Conservation (phyloP, 1,284 basidiomycete genomes). For the Tetrapyrgos nigripes region DNA sequence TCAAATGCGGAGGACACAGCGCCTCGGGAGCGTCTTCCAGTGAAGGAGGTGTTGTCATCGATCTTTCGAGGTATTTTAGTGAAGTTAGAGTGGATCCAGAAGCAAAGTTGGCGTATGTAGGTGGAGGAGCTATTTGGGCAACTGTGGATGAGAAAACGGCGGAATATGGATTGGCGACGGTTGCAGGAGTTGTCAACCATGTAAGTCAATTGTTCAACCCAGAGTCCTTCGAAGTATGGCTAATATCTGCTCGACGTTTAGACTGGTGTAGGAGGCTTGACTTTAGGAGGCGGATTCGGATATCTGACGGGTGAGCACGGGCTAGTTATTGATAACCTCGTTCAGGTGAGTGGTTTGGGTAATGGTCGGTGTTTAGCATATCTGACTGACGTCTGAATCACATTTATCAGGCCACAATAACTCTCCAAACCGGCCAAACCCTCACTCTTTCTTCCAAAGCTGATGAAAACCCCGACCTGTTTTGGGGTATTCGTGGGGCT, state of each 20-base stretch:
- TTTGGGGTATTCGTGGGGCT: conserved; percentile 63
- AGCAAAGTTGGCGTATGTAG: conserved; percentile 38
- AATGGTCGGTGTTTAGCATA: no score
- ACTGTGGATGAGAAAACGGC: conserved; percentile 40
- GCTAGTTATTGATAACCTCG: conserved; percentile 44
- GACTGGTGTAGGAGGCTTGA: conserved; percentile 30
- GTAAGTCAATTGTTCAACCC: background rate
- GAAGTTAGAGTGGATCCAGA: conserved; percentile 37
- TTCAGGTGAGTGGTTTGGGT: background rate
- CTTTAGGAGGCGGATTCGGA: conserved; percentile 68
- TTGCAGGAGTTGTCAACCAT: conserved; percentile 43
- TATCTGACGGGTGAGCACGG: conserved; percentile 57
- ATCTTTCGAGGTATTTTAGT: conserved; percentile 40
- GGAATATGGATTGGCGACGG: conserved; percentile 37
- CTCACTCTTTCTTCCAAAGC: no score
- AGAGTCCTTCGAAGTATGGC: background rate
- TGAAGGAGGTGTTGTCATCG: conserved; percentile 47
- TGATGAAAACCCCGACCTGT: conserved; percentile 50
- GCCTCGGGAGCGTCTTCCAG: conserved; percentile 41
- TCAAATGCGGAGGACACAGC: conserved; percentile 49
- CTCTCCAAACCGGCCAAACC: conserved; percentile 45
- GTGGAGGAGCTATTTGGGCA: conserved; percentile 44
- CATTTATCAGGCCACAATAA: background rate
- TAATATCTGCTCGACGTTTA: background rate
- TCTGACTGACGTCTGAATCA: conserved; percentile 35